Base-by-base conservation (phyloP, 1,139 yeast species). In the Hansenula lynferdii region DNA sequence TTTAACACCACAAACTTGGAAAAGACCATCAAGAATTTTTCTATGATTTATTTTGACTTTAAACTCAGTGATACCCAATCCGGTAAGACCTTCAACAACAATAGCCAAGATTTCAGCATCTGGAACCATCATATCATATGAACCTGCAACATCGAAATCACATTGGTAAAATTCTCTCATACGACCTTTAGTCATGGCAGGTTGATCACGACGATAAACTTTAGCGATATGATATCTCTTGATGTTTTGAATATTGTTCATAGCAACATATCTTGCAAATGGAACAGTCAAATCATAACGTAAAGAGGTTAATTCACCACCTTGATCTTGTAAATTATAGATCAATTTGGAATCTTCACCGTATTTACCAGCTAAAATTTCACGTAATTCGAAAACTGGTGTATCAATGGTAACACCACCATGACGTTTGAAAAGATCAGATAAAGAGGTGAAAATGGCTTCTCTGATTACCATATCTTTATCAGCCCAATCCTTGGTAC, bases 121-220 rank as follows among this genome's bases (percentile, higher is more conserved):
- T 20, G 98, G 96, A 34, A 92, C 94, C 98, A 92, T 92, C 30
- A 80, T 58, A 57, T 92, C 98, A 61, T 85, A 90, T 42, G 64
- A 67, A 40, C 98, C 98, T 27, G 98, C 98, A 57, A 92, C 72
- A 61, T 92, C 98, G 55, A 92, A 85, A 68, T 92, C 98, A 70
- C 98, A 92, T 67, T 92, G 98, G 65, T 92, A 92, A 56, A 92
- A 92, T 64, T 92, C 98, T 75, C 98, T 84, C 98, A 92, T 92
- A 66, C 98, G 80, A 43, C 98, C 98, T 65, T 92, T 92, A 42
- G 97, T 90, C 98, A 92, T 92, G 14, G 98, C 98, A 6, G 98
- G 98, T 65, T 92, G 98, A 61, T 92, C 98, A 67, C 98, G 83
- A 68, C 98, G 79, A 67, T 92, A 92, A 39, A 92, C 98, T 65